Base-by-base conservation (phyloP, 2,329 filamentous ascomycete genomes). In the Colletotrichum sp. region DNA sequence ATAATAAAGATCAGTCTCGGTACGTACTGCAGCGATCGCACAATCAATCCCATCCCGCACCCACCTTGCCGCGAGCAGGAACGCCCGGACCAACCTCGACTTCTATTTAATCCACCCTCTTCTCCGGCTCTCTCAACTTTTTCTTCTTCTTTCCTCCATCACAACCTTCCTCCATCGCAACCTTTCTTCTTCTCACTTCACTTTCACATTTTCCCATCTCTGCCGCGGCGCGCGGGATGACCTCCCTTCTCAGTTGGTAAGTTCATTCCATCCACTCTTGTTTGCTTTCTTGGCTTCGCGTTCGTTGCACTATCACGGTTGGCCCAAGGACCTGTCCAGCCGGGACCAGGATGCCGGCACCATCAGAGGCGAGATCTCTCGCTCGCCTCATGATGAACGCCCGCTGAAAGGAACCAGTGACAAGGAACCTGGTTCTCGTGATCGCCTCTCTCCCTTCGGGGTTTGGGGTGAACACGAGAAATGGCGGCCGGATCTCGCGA, bases 261-360 rank as follows among this genome's bases (percentile, higher is more conserved):
- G 36, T 48, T 36, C 26, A n/a, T 7, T 65, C 14, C 61, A 65
- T 65, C 21, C 34, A 18, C 61, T 28, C 28, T 13, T 48, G 34
- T 36, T 8, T 65, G 34, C 34, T 65, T 26, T 65, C 61, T 43
- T 43, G 61, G 61, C 32, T 43, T 65, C 43, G 34, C 39, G 61
- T 10, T 36, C n/a, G 61, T 9, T 28, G 13, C 28, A 28, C 26
- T 24, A 59, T 28, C 21, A 18, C 55, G 55, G 12, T 30, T 59
- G 24, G 55, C 55, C 13, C 14, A 57, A 59, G 21, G 12, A 24
- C 24, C 14, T 24, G 55, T 24, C 24, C 55, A 59, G 55, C n/a
- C 61, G 34, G 39, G 39, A 12, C 12, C 21, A 26, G 13, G 13
- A 36, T 36, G 34, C 34, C 34, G 34, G 34, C 34, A 36, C 3